Percentiles rank a stretch among this genome's conserved stretches.
phyloP scores from a whole-genome alignment of 192 early-diverging fungal genomes.

The Allomyces macrogynus region DNA sequence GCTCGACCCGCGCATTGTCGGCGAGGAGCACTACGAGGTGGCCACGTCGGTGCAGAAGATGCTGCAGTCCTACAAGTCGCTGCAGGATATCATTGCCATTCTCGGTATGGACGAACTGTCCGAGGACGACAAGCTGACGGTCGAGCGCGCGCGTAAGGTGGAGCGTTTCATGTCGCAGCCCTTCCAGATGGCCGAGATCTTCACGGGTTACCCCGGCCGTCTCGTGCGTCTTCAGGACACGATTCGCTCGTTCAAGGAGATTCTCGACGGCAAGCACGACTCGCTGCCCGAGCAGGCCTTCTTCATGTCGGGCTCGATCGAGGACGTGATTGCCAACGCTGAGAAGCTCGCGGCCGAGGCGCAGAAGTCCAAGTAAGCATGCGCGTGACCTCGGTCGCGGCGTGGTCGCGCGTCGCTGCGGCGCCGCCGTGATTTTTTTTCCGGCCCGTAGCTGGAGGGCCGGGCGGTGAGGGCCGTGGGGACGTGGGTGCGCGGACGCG shows the following conservation, averaged over 20 bases:
- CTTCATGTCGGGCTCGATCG: conserved; percentile 95
- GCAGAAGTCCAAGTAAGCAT: neutral
- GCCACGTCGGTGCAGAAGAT: conserved; percentile 89
- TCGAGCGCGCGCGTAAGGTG: conserved; percentile 98
- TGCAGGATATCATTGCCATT: conserved; percentile 99
- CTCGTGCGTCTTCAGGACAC: conserved; percentile 78
- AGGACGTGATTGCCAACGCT: conserved; percentile 81
- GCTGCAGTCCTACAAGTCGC: conserved; percentile 96
- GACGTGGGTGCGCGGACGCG: no score
- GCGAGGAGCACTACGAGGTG: conserved; percentile 79
- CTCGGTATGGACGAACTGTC: conserved; percentile 98
- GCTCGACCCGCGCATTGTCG: conserved; percentile 90
- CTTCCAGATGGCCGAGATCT: conserved; percentile 87
- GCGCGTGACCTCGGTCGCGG: no score
- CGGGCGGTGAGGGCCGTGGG: no score
- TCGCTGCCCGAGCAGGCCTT: conserved; percentile 83
- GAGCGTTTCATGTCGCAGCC: conserved; percentile 98
- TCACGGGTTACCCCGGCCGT: conserved; percentile 94
- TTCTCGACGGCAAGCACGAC: conserved; percentile 93
- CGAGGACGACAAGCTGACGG: conserved; percentile 94
- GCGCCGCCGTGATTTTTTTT: no score
- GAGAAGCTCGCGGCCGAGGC: conserved; percentile 9
- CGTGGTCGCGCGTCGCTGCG: no score
- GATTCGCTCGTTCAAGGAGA: conserved; percentile 92
- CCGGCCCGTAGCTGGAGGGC: no score